These are phyloP conservation scores for Colletotrichum sp. DNA, from an alignment of 2,329 filamentous ascomycete genomes.

Conservation along the genomic window DNA sequence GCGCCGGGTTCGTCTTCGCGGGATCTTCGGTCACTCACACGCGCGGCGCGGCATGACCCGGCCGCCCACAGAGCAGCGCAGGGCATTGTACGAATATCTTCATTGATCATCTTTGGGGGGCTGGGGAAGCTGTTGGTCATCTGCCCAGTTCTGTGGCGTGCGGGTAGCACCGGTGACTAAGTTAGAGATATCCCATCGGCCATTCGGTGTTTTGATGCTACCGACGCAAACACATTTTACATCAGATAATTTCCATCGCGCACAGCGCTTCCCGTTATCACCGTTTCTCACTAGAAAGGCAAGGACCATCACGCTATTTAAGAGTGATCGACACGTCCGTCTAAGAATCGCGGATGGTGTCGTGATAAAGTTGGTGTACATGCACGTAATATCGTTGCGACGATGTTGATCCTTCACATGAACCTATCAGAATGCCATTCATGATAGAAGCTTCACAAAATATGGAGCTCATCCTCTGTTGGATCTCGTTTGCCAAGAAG, in stretches of 20 bases:
- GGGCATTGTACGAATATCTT: neutral
- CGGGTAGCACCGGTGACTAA: neutral
- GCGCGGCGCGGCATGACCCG: neutral
- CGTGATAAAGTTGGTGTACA: neutral
- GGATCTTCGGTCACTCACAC: neutral
- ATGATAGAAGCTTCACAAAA: neutral
- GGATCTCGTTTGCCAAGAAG: neutral
- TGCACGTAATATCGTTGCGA: neutral
- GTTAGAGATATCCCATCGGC: neutral
- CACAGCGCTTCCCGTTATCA: neutral
- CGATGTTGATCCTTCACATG: neutral
- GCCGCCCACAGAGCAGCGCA: neutral
- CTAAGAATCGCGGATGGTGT: neutral
- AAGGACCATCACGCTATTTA: neutral
- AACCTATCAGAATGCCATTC: neutral
- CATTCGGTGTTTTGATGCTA: neutral
- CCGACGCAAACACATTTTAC: neutral
- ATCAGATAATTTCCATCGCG: neutral
- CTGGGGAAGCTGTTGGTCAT: neutral
- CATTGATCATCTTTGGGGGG: neutral
- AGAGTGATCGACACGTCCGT: neutral
- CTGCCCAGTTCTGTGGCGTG: neutral
- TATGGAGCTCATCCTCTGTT: neutral
- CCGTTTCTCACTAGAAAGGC: accelerated
- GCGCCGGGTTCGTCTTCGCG: neutral